Evolutionary conservation across 352 stramenopile species (phyloP), one percentile per base, ranked within the genome.

Genomic region (Phytophthora hybrid): DNA sequence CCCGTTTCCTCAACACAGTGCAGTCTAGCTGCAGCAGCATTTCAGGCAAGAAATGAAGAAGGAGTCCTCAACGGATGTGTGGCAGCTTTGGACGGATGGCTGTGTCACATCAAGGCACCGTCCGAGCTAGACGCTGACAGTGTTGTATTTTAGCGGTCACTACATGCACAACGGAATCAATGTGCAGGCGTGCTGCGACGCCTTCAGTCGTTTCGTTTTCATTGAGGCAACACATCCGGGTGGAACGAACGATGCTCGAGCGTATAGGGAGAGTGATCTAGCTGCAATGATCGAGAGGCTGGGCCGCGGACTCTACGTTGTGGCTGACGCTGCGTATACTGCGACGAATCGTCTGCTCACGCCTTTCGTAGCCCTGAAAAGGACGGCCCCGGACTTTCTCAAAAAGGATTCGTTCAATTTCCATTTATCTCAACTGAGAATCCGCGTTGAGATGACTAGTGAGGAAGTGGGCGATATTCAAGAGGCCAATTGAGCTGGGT

Each of bases 381-480:
- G 29, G 4, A 19, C 7, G 4, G 52, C 46, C 6, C 14, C 52
- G n/a, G 52, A 41, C 26, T 59, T 59, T 19, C 9, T 11, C 11
- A 23, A 13, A 4, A 59, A 44, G 7, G 52, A 59, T 34, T 57
- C 51, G 32, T 52, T 53, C 39, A 56, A 31, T n/a, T 55, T 56
- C 16, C 47, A 64, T 46, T n/a, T 56, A 29, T 56, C 39, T 34
- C 78, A 85, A 29, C 44, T 85, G 8, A 54, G 81, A 0, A 88
- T 88, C 46, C 56, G 73, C 6, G 78, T 88, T 55, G 76, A 88
- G 34, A 85, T 88, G 78, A 67, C 19, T 81, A 4, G 63, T 74
- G 9, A 39, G 39, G 1, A 84, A 81, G 60, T 84, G 78, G 71
- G 8, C 61, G 8, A 73, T 84, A 13, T 73, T 85, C 21, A 53